Evolutionary conservation across 805 yeast genomes (phyloP).

Genomic region (Candida patagonica): DNA sequence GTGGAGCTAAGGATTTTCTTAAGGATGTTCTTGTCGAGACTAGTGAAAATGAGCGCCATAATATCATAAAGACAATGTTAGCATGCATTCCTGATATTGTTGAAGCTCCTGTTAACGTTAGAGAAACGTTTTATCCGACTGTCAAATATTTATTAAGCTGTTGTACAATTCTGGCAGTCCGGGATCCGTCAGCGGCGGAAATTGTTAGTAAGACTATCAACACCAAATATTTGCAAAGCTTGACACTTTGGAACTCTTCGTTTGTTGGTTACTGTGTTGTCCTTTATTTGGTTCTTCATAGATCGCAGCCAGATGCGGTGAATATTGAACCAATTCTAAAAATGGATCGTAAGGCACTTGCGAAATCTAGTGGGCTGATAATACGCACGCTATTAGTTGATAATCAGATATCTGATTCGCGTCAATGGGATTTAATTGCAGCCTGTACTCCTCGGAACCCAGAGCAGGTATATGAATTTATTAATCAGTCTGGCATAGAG

Average conservation of each 20-base stretch:
- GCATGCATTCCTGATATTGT: slow-evolving; percentile 15
- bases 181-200: slow-evolving; percentile 4
- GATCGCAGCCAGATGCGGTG: neutral
- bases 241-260: slow-evolving; percentile 1
- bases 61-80: slow-evolving; percentile 29
- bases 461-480: neutral
- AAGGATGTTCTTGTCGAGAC: slow-evolving; percentile 3
- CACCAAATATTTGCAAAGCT: neutral
- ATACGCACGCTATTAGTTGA: neutral
- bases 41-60: slow-evolving; percentile 22
- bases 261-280: slow-evolving; percentile 1
- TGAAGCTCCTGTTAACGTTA: slow-evolving; percentile 7
- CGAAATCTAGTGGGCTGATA: neutral
- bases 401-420: neutral
- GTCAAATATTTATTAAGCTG: slow-evolving; percentile 22
- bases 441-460: neutral
- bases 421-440: neutral
- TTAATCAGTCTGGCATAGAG: neutral
- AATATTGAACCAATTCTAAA: neutral
- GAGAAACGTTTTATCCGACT: slow-evolving; percentile 24
- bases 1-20: slow-evolving; percentile 50
- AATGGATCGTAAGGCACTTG: neutral
- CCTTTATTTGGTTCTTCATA: neutral
- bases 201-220: slow-evolving; percentile 2
- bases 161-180: slow-evolving; percentile 18